phyloP scores from a whole-genome alignment of 495 filamentous ascomycete species.

The Aspergillus sclerotiicarbonarius region DNA sequence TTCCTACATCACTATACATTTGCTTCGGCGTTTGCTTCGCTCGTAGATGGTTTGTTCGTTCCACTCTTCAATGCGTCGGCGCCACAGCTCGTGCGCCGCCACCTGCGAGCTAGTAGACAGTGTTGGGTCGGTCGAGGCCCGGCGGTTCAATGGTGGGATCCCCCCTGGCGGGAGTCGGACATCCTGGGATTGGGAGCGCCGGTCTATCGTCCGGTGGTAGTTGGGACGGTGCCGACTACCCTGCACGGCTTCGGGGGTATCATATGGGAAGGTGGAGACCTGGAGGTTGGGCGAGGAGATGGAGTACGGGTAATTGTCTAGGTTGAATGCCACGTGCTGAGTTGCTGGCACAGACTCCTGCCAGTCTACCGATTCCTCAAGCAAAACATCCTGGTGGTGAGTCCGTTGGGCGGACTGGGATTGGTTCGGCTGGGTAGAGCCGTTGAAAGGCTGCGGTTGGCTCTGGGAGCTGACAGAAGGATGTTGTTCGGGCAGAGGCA shows the following conservation, averaged over 20 bases:
- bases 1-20: conserved; percentile 41
- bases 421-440: not conserved
- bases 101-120: conserved; percentile 29
- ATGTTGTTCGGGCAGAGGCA: not conserved
- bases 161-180: conserved; percentile 7
- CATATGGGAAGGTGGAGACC: conserved; percentile 20
- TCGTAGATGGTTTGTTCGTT: conserved; percentile 44
- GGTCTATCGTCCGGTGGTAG: conserved; percentile 10
- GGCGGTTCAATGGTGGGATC: conserved; percentile 24
- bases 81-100: conserved; percentile 39
- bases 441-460: not conserved
- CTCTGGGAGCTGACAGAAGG: not conserved
- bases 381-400: not conserved
- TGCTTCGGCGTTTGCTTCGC: conserved; percentile 33
- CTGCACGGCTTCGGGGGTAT: conserved; percentile 19
- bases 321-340: conserved; percentile 16
- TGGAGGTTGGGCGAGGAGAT: conserved; percentile 43
- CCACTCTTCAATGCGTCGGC: conserved; percentile 44
- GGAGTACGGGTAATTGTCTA: conserved; percentile 35
- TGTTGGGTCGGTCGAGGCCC: conserved; percentile 40
- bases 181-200: conserved; percentile 22
- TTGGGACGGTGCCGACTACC: not conserved
- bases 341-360: conserved; percentile 20
- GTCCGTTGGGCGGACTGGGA: not conserved
- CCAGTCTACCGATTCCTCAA: not conserved